phyloP scores from a whole-genome alignment of 1,284 basidiomycete genomes.

The Cutaneotrichosporon sp. region DNA sequence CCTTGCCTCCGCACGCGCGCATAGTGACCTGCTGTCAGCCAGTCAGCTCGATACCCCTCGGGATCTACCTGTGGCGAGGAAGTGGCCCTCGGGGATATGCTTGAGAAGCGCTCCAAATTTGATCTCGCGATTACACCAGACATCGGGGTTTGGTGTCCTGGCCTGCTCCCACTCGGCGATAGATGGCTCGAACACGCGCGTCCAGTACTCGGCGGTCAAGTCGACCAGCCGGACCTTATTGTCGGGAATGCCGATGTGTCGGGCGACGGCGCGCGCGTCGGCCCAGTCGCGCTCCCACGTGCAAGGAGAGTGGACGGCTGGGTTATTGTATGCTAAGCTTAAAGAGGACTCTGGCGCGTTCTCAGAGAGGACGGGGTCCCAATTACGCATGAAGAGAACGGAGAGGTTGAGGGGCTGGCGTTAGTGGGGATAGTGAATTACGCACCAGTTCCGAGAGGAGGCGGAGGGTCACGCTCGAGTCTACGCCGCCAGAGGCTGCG shows the following conservation, averaged over 20 bases:
- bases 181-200: constrained; percentile 78
- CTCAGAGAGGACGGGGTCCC: constrained; percentile 61
- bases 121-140: constrained; percentile 89
- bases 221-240: constrained; percentile 67
- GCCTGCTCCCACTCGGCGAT: constrained; percentile 73
- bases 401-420: constrained; percentile 73
- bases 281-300: constrained; percentile 96
- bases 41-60: neutral
- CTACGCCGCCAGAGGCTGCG: constrained; percentile 95
- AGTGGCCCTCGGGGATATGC: constrained; percentile 57
- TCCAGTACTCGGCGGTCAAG: constrained; percentile 83
- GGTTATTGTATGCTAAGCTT: constrained; percentile 15
- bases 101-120: constrained; percentile 88
- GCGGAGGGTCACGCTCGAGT: constrained; percentile 80
- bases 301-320: constrained; percentile 74
- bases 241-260: constrained; percentile 62
- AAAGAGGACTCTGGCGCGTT: neutral
- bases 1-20: constrained; percentile 64
- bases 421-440: constrained; percentile 3
- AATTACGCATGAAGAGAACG: constrained; percentile 94
- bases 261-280: constrained; percentile 79
- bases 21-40: constrained; percentile 70
- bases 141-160: constrained; percentile 87
- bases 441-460: constrained; percentile 68
- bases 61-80: constrained; percentile 73